phyloP scores from a whole-genome alignment of 139 green algal genomes.

The Yamagishiella unicocca region DNA sequence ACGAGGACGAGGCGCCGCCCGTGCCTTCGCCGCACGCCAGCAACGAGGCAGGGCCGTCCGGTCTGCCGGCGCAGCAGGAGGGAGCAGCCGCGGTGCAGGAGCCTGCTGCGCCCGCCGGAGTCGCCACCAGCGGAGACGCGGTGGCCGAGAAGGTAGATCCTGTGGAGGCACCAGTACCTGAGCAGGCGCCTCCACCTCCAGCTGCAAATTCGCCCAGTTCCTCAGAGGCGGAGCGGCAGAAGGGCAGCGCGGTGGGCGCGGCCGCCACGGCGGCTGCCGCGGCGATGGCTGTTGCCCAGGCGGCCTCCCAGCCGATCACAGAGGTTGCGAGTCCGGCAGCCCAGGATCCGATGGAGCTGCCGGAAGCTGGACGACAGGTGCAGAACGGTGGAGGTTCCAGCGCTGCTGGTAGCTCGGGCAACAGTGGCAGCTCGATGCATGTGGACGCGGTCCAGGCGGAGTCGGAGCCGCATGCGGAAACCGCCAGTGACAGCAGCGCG shows the following conservation, averaged over 20 bases:
- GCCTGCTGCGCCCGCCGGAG: not conserved
- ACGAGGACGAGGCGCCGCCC: slow-evolving; percentile 47
- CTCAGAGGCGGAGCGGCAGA: not conserved
- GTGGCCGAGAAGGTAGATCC: too few relatives aligned
- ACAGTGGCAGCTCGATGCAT: not conserved
- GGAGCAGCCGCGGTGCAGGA: not conserved
- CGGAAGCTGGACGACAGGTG: not conserved
- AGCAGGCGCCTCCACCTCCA: too few relatives aligned
- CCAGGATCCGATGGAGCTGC: not conserved
- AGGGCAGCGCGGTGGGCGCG: too few relatives aligned
- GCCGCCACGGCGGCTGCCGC: not conserved
- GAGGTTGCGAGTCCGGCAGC: not conserved
- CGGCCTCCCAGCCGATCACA: not conserved
- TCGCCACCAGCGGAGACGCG: too few relatives aligned
- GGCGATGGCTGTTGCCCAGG: not conserved
- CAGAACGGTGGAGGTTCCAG: not conserved
- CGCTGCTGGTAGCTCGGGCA: not conserved
- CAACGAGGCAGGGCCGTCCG: too few relatives aligned
- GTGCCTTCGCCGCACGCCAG: too few relatives aligned
- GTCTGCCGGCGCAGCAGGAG: not conserved
- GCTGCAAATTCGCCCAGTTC: too few relatives aligned
- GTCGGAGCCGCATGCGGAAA: slow-evolving; percentile 33
- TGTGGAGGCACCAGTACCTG: not conserved
- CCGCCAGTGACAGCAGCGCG: slow-evolving; percentile 45
- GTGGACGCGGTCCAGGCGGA: not conserved